phyloP scores from a whole-genome alignment of 768 basidiomycete species.

The Plicaturopsis crispa region DNA sequence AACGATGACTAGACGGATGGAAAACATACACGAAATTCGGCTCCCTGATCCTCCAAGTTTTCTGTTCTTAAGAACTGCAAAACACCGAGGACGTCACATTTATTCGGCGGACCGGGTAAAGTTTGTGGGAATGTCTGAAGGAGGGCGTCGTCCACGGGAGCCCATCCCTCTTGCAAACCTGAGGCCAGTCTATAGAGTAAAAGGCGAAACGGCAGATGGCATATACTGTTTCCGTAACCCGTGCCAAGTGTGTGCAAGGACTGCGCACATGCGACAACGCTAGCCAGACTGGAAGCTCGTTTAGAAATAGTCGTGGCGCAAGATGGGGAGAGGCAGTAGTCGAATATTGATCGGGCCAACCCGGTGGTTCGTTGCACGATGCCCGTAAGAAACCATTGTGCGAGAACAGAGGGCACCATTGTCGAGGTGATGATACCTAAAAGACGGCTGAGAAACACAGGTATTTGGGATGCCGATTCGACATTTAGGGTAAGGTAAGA shows the following conservation, averaged over 20 bases:
- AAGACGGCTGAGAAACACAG: slow-evolving; percentile 38
- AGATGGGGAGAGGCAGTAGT: slow-evolving; percentile 32
- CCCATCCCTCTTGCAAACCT: slow-evolving; percentile 31
- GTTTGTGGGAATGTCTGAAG: slow-evolving; percentile 14
- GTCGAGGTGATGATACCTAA: slow-evolving; percentile 35
- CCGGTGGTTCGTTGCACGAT: slow-evolving; percentile 33
- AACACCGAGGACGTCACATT: slow-evolving; percentile 27
- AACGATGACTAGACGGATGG: background rate
- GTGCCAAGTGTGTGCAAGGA: slow-evolving; percentile 16
- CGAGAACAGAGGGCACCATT: slow-evolving; percentile 33
- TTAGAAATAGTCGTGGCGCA: slow-evolving; percentile 23
- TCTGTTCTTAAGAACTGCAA: slow-evolving; percentile 31
- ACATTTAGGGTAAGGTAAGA: no score
- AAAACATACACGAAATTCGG: slow-evolving; percentile 23
- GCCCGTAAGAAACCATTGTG: slow-evolving; percentile 44
- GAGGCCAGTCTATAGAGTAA: slow-evolving; percentile 38
- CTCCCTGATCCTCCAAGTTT: slow-evolving; percentile 25
- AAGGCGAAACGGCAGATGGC: slow-evolving; percentile 27
- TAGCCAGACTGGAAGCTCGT: slow-evolving; percentile 32
- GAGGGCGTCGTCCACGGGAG: slow-evolving; percentile 22
- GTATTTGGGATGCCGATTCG: slow-evolving; percentile 34
- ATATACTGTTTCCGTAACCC: slow-evolving; percentile 25
- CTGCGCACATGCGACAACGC: slow-evolving; percentile 27
- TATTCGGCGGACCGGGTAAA: slow-evolving; percentile 14
- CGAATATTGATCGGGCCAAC: slow-evolving; percentile 30